Conservation (phyloP, 257 asterid species). For the Nicotiana obtusifolia region DNA sequence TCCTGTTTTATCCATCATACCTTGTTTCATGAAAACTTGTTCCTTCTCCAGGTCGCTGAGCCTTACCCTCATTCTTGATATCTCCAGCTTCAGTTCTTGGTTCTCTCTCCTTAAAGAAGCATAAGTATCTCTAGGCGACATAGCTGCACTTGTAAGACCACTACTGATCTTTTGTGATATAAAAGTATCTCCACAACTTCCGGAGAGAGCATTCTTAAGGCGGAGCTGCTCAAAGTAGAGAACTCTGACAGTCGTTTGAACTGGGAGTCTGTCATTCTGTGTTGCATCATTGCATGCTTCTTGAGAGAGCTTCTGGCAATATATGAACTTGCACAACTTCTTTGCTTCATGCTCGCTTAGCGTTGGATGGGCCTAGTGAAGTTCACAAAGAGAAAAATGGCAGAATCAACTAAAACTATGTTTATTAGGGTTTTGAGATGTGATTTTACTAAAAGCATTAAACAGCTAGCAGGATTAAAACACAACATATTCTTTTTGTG, state of each 20-base stretch:
- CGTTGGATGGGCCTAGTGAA: slow-evolving; percentile 46
- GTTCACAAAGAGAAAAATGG: not conserved
- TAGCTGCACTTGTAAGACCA: slow-evolving; percentile 46
- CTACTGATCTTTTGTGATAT: slow-evolving; percentile 53
- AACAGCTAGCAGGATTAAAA: not conserved
- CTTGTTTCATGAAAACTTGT: slow-evolving; percentile 58
- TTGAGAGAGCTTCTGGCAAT: slow-evolving; percentile 60
- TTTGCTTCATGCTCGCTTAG: slow-evolving; percentile 46
- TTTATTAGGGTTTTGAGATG: not conserved
- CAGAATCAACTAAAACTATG: not conserved
- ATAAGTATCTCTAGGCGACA: slow-evolving; percentile 54
- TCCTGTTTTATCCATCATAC: slow-evolving; percentile 54
- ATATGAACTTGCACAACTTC: slow-evolving; percentile 52
- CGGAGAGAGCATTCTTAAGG: slow-evolving; percentile 39
- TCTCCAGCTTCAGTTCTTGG: slow-evolving; percentile 56
- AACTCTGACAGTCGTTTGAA: slow-evolving; percentile 48
- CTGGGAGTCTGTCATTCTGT: slow-evolving; percentile 58
- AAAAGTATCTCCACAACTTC: slow-evolving; percentile 41
- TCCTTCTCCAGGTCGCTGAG: slow-evolving; percentile 62
- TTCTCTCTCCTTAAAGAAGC: slow-evolving; percentile 65
- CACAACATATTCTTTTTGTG: not conserved
- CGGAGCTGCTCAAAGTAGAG: slow-evolving; percentile 56
- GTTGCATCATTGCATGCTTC: slow-evolving; percentile 73
- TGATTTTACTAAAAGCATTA: not conserved
- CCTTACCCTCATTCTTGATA: slow-evolving; percentile 62